These are phyloP conservation scores for Vitis hybrid DNA, from an alignment of 177 flowering plant genomes.

Conservation along the genomic window DNA sequence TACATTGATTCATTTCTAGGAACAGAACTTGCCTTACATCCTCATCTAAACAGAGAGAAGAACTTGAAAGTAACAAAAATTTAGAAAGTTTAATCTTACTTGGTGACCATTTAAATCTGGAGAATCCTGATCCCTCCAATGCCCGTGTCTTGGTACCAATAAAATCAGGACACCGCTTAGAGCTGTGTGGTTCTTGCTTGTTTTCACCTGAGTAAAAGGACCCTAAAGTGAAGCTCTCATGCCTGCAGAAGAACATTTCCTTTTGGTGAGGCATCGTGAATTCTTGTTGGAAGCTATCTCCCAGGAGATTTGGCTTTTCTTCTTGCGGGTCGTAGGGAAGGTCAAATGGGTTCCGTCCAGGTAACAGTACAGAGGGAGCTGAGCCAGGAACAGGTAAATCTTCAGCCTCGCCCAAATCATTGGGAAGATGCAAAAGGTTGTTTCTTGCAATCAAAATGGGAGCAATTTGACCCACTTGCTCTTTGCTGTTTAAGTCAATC, in stretches of 20 bases:
- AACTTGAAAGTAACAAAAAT: background rate
- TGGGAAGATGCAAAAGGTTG: constrained; percentile 14
- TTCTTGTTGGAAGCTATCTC: constrained; percentile 56
- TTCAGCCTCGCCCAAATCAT: constrained; percentile 2
- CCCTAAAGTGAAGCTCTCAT: constrained; percentile 54
- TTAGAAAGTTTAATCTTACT: constrained; percentile 11
- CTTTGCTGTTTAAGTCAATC: constrained; percentile 31
- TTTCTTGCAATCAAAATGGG: constrained; percentile 31
- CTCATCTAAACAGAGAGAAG: background rate
- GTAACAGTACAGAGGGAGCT: constrained; percentile 47
- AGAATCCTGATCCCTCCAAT: background rate
- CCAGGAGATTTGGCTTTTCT: constrained; percentile 59
- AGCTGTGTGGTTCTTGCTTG: constrained; percentile 3
- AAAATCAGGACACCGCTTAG: constrained; percentile 2
- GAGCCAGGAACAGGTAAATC: constrained; percentile 35
- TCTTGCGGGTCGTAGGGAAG: constrained; percentile 70
- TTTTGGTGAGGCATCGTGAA: constrained; percentile 40
- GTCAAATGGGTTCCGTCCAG: constrained; percentile 71
- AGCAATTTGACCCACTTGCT: constrained; percentile 25
- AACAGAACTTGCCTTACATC: background rate
- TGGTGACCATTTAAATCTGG: constrained; percentile 17
- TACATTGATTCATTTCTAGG: background rate
- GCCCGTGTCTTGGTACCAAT: constrained; percentile 1
- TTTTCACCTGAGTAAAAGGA: constrained; percentile 13
- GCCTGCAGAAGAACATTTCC: constrained; percentile 53